Evolutionary conservation across 495 filamentous ascomycete genomes (phyloP).

Genomic region (Trichoderma orchidacearum): DNA sequence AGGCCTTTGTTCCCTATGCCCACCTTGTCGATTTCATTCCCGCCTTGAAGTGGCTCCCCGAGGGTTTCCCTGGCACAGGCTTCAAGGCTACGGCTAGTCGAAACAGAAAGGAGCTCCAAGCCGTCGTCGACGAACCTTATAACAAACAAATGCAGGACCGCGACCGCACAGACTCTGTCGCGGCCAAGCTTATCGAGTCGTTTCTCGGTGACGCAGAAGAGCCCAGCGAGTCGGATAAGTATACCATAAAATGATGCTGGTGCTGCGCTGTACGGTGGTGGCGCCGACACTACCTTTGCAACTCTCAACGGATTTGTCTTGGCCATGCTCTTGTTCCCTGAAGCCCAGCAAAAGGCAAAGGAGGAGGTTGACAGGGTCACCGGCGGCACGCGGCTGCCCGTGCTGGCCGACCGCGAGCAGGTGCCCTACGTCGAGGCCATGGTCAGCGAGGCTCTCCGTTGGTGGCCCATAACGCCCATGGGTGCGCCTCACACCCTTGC

Average conservation of each 20-base stretch:
- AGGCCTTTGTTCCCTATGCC: constrained; percentile 15
- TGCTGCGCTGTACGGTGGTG: constrained; percentile 25
- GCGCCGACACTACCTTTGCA: constrained; percentile 26
- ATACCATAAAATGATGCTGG: constrained; percentile 16
- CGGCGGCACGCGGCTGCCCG: constrained; percentile 23
- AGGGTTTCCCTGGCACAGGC: constrained; percentile 28
- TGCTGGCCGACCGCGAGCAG: constrained; percentile 23
- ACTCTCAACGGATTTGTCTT: constrained; percentile 25
- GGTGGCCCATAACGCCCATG: constrained; percentile 5
- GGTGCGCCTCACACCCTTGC: constrained; percentile 20
- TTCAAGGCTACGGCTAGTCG: constrained; percentile 20
- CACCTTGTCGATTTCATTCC: constrained; percentile 31
- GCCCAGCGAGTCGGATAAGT: not conserved
- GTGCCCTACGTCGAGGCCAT: constrained; percentile 28
- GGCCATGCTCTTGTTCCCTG: constrained; percentile 31
- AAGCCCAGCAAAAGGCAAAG: constrained; percentile 32
- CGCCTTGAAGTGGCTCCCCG: constrained; percentile 20
- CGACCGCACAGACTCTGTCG: not conserved
- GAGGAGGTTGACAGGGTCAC: constrained; percentile 37
- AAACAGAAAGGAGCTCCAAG: constrained; percentile 7
- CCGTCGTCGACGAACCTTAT: not conserved
- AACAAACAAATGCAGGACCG: not conserved
- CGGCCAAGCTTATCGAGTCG: not conserved
- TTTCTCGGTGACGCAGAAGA: not conserved
- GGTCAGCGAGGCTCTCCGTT: constrained; percentile 20